Evolutionary conservation across 805 yeast genomes (phyloP).

Genomic region (Monosporozyma servazzii): DNA sequence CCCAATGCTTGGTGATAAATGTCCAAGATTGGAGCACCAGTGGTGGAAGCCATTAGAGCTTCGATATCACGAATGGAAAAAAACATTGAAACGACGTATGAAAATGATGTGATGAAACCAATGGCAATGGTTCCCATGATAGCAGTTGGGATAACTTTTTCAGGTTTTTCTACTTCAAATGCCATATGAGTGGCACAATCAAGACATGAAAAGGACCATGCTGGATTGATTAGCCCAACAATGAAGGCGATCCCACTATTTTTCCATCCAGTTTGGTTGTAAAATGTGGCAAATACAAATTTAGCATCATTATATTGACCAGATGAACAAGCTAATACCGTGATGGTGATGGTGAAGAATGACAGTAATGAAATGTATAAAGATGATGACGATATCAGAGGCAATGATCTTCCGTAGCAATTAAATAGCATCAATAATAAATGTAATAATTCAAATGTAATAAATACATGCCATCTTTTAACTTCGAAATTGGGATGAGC

Average conservation of each 20-base stretch:
- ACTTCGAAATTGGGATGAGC: slow-evolving; percentile 30
- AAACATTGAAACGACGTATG: slow-evolving; percentile 49
- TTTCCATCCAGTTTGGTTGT: slow-evolving; percentile 56
- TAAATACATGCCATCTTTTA: slow-evolving; percentile 49
- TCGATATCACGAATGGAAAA: slow-evolving; percentile 51
- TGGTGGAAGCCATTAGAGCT: slow-evolving; percentile 37
- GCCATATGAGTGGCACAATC: slow-evolving; percentile 70
- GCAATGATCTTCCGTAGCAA: slow-evolving; percentile 46
- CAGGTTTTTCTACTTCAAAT: slow-evolving; percentile 55
- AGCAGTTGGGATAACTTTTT: slow-evolving; percentile 54
- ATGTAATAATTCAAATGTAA: slow-evolving; percentile 42
- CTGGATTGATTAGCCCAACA: slow-evolving; percentile 59
- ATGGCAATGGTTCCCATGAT: slow-evolving; percentile 59
- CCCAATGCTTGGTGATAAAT: slow-evolving; percentile 51
- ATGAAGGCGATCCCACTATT: slow-evolving; percentile 53
- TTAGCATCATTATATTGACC: slow-evolving; percentile 45
- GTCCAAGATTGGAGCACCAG: slow-evolving; percentile 59
- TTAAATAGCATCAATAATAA: slow-evolving; percentile 41
- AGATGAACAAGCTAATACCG: slow-evolving; percentile 46
- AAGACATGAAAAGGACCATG: slow-evolving; percentile 61
- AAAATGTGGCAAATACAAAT: slow-evolving; percentile 51
- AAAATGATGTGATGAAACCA: slow-evolving; percentile 55
- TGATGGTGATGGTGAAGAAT: slow-evolving; percentile 46
- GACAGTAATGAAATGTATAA: slow-evolving; percentile 48
- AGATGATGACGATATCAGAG: slow-evolving; percentile 41